phyloP scores from a whole-genome alignment of 306 rosid species.

The Rubus parviflorus region DNA sequence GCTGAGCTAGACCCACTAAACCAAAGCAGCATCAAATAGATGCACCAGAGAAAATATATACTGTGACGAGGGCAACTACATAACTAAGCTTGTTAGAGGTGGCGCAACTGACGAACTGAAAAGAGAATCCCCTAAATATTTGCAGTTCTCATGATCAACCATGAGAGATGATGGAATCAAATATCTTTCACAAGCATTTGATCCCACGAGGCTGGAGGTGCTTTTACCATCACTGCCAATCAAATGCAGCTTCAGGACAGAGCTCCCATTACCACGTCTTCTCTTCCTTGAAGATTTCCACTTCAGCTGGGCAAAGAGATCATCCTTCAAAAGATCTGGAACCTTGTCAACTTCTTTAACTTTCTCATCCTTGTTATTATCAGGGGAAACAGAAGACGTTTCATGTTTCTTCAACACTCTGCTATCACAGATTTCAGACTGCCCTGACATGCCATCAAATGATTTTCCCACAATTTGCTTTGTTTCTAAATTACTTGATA shows the following conservation, averaged over 20 bases:
- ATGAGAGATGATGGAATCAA: constrained; percentile 50
- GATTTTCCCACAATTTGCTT: constrained; percentile 27
- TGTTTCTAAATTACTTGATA: constrained; percentile 31
- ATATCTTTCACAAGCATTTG: constrained; percentile 46
- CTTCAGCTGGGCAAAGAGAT: constrained; percentile 45
- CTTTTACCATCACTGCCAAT: constrained; percentile 9
- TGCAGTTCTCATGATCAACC: constrained; percentile 76
- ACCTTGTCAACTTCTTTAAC: constrained; percentile 24
- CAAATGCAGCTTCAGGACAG: constrained; percentile 29
- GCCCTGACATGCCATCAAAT: constrained; percentile 6
- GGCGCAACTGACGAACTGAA: constrained; percentile 74
- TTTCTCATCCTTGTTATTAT: constrained; percentile 24
- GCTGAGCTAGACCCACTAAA: neutral
- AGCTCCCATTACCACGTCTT: constrained; percentile 32
- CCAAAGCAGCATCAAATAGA: constrained; percentile 41
- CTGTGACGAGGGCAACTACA: constrained; percentile 37
- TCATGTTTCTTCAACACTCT: constrained; percentile 28
- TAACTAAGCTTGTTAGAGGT: constrained; percentile 65
- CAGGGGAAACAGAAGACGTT: constrained; percentile 22
- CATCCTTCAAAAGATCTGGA: constrained; percentile 68
- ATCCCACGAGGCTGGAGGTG: constrained; percentile 25
- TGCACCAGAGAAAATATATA: constrained; percentile 33
- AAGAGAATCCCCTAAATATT: constrained; percentile 58
- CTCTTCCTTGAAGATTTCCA: constrained; percentile 76
- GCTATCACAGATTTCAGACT: constrained; percentile 25